These are phyloP conservation scores for Stephania yunnanensis DNA, from an alignment of 164 flowering plant genomes.

Conservation along the genomic window DNA sequence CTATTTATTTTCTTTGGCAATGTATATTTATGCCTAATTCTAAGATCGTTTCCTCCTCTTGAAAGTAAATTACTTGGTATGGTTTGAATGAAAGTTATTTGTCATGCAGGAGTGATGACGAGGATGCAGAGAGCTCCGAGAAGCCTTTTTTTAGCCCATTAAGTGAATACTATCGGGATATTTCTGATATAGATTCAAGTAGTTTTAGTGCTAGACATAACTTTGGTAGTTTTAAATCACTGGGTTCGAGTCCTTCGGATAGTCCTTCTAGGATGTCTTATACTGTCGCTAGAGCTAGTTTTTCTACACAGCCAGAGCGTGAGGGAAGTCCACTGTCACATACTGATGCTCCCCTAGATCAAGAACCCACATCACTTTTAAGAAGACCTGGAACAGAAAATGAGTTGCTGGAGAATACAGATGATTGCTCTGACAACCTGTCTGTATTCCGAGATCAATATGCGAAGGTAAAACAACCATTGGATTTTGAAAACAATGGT, in stretches of 20 bases:
- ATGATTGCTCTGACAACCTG: conserved; percentile 37
- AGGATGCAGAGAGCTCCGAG: conserved; percentile 55
- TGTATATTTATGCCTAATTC: not conserved
- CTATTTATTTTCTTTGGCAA: not conserved
- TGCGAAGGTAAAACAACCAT: conserved; percentile 35
- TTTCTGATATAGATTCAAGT: conserved; percentile 63
- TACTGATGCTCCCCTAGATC: conserved; percentile 32
- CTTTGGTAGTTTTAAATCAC: conserved; percentile 44
- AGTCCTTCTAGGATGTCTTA: conserved; percentile 63
- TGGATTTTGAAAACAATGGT: conserved; percentile 78
- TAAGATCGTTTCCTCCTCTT: not conserved
- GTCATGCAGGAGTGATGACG: conserved; percentile 79
- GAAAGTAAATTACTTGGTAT: not conserved
- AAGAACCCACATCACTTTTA: conserved; percentile 40
- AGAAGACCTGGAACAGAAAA: conserved; percentile 35
- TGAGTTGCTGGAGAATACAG: conserved; percentile 36
- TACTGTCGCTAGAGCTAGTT: conserved; percentile 46
- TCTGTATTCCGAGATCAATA: conserved; percentile 27
- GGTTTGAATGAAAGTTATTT: not conserved
- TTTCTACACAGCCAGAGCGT: conserved; percentile 42
- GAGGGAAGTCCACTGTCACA: conserved; percentile 36
- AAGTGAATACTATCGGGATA: conserved; percentile 49
- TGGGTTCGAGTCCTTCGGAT: conserved; percentile 68
- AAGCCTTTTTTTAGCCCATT: conserved; percentile 51
- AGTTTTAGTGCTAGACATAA: conserved; percentile 62